These are phyloP conservation scores for Hemileccinum rubropunctum DNA, from an alignment of 768 basidiomycete genomes.

Conservation along the genomic window DNA sequence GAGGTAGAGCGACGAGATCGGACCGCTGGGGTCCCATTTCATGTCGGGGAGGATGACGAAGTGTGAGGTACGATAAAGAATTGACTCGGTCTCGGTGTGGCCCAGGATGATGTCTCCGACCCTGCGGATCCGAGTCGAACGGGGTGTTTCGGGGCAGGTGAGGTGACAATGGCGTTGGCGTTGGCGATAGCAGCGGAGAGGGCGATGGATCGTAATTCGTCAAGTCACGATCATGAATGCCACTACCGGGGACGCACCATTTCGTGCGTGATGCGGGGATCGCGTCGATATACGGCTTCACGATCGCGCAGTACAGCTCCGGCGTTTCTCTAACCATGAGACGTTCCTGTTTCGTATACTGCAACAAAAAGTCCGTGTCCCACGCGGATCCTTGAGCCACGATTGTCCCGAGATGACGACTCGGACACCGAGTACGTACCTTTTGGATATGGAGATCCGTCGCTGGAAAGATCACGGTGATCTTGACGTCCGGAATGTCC, in stretches of 20 bases:
- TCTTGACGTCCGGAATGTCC: conserved; percentile 65
- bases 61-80: conserved; percentile 60
- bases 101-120: conserved; percentile 82
- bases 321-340: conserved; percentile 84
- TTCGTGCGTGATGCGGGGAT: conserved; percentile 76
- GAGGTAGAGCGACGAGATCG: conserved; percentile 70
- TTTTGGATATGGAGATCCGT: conserved; percentile 89
- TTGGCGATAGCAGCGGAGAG: no score
- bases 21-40: conserved; percentile 91
- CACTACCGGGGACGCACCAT: conserved; percentile 74
- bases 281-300: conserved; percentile 73
- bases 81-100: conserved; percentile 65
- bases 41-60: conserved; percentile 91
- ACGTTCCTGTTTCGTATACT: conserved; percentile 77
- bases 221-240: no score
- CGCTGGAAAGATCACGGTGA: conserved; percentile 84
- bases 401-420: no score
- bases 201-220: no score
- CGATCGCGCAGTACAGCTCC: conserved; percentile 62
- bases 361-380: no score
- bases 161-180: no score
- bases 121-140: conserved; percentile 24
- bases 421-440: conserved; percentile 10
- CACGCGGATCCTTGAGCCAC: no score
- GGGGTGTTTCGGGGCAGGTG: no score